Percentiles rank a stretch among this genome's conserved stretches.
phyloP scores from a whole-genome alignment of 495 filamentous ascomycete species.

The Neurospora sp. region DNA sequence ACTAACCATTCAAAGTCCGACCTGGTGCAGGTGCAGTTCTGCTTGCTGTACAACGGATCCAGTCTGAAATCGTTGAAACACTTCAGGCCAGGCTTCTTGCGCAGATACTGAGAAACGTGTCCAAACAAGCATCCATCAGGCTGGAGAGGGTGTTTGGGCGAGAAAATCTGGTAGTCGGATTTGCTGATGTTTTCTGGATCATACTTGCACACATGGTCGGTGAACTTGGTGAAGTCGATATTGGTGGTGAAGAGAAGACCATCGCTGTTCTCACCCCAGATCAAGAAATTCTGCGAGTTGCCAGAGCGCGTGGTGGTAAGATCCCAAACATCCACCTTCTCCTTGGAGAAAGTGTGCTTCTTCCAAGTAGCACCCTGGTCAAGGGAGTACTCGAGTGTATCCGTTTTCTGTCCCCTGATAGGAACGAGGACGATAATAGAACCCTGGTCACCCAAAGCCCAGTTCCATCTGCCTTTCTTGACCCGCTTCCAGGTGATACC shows the following conservation, averaged over 20 bases:
- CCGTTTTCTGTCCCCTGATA: slow-evolving; percentile 42
- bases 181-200: slow-evolving; percentile 50
- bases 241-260: slow-evolving; percentile 58
- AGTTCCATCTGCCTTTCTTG: slow-evolving; percentile 78
- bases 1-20: slow-evolving; percentile 91
- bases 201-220: slow-evolving; percentile 55
- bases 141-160: slow-evolving; percentile 66
- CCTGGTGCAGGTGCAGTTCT: slow-evolving; percentile 72
- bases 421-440: slow-evolving; percentile 77
- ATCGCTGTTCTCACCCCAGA: slow-evolving; percentile 62
- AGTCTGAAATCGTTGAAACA: slow-evolving; percentile 73
- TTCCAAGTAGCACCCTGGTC: slow-evolving; percentile 72
- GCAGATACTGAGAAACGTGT: slow-evolving; percentile 78
- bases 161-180: slow-evolving; percentile 74
- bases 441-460: slow-evolving; percentile 91
- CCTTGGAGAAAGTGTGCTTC: slow-evolving; percentile 59
- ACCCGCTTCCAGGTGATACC: slow-evolving; percentile 80
- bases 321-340: slow-evolving; percentile 57
- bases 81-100: slow-evolving; percentile 60
- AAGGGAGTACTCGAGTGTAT: slow-evolving; percentile 61
- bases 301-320: slow-evolving; percentile 86
- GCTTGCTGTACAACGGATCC: slow-evolving; percentile 52
- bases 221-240: slow-evolving; percentile 76
- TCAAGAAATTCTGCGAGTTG: slow-evolving; percentile 75
- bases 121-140: slow-evolving; percentile 82